Percentiles rank a stretch among this genome's conserved stretches.
Conservation (phyloP, 1,284 basidiomycete species). For the Schizophyllum commune region DNA sequence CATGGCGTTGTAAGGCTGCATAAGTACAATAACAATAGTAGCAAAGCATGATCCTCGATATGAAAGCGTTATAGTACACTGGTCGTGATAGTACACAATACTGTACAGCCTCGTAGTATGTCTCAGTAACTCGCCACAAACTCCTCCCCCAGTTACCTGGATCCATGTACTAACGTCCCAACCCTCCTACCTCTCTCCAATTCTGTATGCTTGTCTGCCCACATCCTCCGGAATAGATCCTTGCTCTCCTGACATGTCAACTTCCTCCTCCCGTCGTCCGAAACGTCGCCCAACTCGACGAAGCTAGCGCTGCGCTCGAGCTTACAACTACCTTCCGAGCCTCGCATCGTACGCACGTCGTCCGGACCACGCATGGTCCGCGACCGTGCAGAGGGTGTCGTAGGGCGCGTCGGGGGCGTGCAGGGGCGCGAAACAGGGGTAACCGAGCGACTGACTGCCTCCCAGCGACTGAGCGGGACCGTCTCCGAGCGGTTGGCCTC, state of each 20-base stretch:
- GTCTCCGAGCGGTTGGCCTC: not conserved
- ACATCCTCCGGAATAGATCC: not conserved
- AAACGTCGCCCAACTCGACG: not conserved
- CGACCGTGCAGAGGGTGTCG: too few species aligned
- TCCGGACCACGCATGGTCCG: not conserved
- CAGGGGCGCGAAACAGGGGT: too few species aligned
- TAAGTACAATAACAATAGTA: not conserved
- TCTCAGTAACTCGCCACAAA: too few species aligned
- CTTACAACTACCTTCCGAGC: not conserved
- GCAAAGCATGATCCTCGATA: not conserved
- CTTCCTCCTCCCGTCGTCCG: not conserved
- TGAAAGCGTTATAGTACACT: not conserved
- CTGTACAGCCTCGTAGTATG: too few species aligned
- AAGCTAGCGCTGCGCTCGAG: not conserved
- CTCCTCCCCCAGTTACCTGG: too few species aligned
- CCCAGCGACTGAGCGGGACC: not conserved
- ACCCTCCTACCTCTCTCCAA: not conserved
- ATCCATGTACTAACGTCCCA: not conserved
- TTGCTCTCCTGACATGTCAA: not conserved
- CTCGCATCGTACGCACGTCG: not conserved
- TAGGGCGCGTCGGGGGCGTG: too few species aligned
- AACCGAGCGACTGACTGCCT: not conserved
- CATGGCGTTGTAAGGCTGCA: too few species aligned
- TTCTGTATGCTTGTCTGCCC: not conserved
- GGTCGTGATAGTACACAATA: too few species aligned